Percentiles rank a stretch among this genome's conserved stretches.
phyloP scores from a whole-genome alignment of 2,329 filamentous ascomycete genomes.

The Aspergillus brunneoviolaceus region DNA sequence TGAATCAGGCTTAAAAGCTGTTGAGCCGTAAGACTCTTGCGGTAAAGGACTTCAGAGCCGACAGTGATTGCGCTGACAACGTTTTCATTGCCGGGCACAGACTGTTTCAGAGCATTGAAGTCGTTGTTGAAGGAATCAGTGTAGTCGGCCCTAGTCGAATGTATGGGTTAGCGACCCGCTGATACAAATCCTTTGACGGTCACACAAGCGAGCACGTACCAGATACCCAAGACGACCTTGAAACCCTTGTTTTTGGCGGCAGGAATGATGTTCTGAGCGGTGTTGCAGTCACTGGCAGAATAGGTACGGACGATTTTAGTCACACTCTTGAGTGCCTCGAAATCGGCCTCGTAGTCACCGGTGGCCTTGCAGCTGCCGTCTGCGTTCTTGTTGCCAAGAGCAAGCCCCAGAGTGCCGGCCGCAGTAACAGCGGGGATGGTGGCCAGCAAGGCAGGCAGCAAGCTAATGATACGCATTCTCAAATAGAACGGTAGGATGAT shows the following conservation, averaged over 20 bases:
- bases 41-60: constrained; percentile 69
- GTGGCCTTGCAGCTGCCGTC: constrained; percentile 63
- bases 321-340: constrained; percentile 57
- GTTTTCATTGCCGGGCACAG: constrained; percentile 49
- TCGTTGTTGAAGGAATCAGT: constrained; percentile 63
- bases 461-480: constrained; percentile 46
- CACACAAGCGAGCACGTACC: constrained; percentile 44
- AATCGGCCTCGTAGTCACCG: constrained; percentile 64
- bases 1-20: constrained; percentile 62
- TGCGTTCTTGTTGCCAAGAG: constrained; percentile 63
- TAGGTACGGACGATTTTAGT: constrained; percentile 65
- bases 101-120: constrained; percentile 55
- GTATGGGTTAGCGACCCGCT: constrained; percentile 6
- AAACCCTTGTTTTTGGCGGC: constrained; percentile 65
- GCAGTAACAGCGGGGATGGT: constrained; percentile 51
- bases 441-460: constrained; percentile 44
- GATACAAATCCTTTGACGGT: neutral
- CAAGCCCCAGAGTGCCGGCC: constrained; percentile 61
- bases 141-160: constrained; percentile 55
- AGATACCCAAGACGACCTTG: constrained; percentile 69
- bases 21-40: constrained; percentile 63
- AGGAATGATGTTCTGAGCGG: constrained; percentile 61
- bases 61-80: constrained; percentile 68
- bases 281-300: constrained; percentile 65
- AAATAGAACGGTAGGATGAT: neutral